A percentile compares a stretch with the other conserved stretches of the same genome.
These are phyloP conservation scores for Meira miltonrushii DNA, from an alignment of 1,284 basidiomycete genomes.

Conservation along the genomic window DNA sequence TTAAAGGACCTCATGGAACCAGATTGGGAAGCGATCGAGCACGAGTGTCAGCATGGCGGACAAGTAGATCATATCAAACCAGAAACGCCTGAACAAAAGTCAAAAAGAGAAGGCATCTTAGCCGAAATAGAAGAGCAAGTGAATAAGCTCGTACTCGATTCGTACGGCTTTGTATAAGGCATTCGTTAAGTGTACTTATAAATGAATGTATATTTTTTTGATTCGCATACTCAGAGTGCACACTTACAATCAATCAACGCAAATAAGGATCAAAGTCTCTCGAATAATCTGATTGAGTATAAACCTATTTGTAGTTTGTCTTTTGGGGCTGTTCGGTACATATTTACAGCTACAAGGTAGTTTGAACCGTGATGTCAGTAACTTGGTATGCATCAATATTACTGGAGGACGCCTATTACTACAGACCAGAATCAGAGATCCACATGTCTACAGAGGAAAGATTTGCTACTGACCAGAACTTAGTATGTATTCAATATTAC, in stretches of 20 bases:
- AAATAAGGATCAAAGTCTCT: too few relatives aligned
- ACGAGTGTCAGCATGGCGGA: slow-evolving; percentile 28
- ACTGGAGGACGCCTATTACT: too few relatives aligned
- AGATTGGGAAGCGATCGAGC: slow-evolving; percentile 33
- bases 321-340: not conserved
- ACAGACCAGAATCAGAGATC: too few relatives aligned
- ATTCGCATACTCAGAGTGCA: too few relatives aligned
- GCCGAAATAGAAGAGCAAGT: not conserved
- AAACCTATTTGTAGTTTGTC: not conserved
- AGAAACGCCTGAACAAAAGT: not conserved
- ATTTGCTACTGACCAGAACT: too few relatives aligned
- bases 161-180: too few relatives aligned
- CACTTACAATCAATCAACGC: too few relatives aligned
- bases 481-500: slow-evolving; percentile 79
- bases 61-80: slow-evolving; percentile 3
- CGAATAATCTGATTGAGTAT: too few relatives aligned
- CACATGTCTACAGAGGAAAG: too few relatives aligned
- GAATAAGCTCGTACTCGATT: not conserved
- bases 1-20: slow-evolving; percentile 20
- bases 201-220: too few relatives aligned
- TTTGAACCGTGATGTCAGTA: slow-evolving; percentile 77
- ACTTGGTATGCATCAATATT: slow-evolving; percentile 73
- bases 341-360: slow-evolving; percentile 58
- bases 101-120: not conserved
- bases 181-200: too few relatives aligned